phyloP scores from a whole-genome alignment of 768 basidiomycete species.

The Rhizopogon sp. region DNA sequence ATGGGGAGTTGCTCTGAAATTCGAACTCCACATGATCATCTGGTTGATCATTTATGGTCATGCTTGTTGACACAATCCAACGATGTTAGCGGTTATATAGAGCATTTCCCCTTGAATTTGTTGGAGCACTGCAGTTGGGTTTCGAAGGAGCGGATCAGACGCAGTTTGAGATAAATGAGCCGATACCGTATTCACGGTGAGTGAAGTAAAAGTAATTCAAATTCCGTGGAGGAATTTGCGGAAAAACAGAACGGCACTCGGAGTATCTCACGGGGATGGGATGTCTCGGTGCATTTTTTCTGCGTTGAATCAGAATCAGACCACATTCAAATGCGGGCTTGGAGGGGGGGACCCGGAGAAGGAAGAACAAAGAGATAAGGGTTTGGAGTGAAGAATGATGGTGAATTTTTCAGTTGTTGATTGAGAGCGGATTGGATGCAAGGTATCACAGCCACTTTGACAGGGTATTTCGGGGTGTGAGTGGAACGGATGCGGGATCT shows the following conservation, averaged over 20 bases:
- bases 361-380: neutral
- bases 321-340: neutral
- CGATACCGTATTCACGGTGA: neutral
- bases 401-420: neutral
- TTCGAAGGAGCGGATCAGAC: neutral
- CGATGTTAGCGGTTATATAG: neutral
- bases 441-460: neutral
- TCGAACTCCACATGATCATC: neutral
- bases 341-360: slow-evolving; percentile 3
- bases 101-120: neutral
- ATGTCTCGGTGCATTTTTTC: neutral
- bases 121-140: neutral
- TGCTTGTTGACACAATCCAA: neutral
- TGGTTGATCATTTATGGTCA: neutral
- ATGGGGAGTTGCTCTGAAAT: neutral
- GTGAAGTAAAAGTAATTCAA: slow-evolving; percentile 5
- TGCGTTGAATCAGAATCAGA: neutral
- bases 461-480: neutral
- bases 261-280: neutral
- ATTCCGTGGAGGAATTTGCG: slow-evolving; percentile 5
- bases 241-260: neutral
- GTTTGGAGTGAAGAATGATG: neutral
- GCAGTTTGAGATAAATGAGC: neutral
- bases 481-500: neutral
- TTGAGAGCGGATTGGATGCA: neutral